Percentiles rank a stretch among this genome's conserved stretches.
Conservation (phyloP, 139 green algal genomes). For the Chlamydomonas schloesseri region DNA sequence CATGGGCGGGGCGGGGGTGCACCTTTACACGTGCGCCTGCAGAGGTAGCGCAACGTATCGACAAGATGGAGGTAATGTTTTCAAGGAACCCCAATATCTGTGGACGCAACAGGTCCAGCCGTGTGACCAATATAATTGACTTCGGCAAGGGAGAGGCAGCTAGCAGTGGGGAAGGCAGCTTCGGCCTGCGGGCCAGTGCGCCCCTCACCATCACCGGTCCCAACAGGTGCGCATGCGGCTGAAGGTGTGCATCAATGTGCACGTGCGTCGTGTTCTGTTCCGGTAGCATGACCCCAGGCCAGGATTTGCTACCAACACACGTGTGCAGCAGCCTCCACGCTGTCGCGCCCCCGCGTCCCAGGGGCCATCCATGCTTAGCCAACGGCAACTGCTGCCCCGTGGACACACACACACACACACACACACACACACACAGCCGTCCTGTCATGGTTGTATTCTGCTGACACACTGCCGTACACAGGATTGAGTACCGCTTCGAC, state of each 20-base stretch:
- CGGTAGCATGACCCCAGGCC: neutral
- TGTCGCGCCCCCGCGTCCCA: no score
- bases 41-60: no score
- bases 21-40: neutral
- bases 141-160: neutral
- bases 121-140: conserved; percentile 2
- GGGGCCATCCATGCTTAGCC: no score
- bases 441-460: no score
- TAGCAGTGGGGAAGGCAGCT: neutral
- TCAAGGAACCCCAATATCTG: no score
- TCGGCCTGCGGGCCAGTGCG: neutral
- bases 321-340: no score
- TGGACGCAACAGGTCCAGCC: neutral
- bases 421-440: no score
- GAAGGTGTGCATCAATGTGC: neutral
- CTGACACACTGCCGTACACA: neutral
- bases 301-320: neutral
- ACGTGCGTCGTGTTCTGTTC: neutral
- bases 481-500: conserved; percentile 11
- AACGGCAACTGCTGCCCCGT: no score
- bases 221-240: neutral
- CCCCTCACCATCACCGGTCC: neutral
- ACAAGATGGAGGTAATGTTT: no score
- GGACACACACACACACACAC: no score
- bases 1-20: neutral